Percentiles rank a stretch among this genome's conserved stretches.
Evolutionary conservation across 148 eudicot genomes (phyloP).

Genomic region (Nepenthes mirabilis): DNA sequence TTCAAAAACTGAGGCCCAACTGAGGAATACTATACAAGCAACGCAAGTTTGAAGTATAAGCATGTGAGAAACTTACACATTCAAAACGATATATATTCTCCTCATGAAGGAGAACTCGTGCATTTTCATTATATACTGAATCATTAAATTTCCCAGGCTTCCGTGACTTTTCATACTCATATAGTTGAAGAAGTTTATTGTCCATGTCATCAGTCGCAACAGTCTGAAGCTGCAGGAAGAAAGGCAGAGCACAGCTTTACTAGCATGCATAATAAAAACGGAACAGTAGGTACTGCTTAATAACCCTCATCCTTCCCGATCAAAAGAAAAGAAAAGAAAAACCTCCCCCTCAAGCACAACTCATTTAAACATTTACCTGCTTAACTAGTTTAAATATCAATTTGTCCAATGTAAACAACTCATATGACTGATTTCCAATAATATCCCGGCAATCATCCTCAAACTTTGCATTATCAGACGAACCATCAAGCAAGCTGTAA

Average conservation of each 20-base stretch:
- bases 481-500: slow-evolving; percentile 80
- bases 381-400: slow-evolving; percentile 86
- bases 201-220: slow-evolving; percentile 77
- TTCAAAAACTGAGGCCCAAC: slow-evolving; percentile 3
- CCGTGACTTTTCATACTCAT: slow-evolving; percentile 76
- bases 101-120: slow-evolving; percentile 71
- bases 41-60: background rate
- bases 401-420: slow-evolving; percentile 87
- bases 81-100: slow-evolving; percentile 86
- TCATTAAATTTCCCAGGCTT: slow-evolving; percentile 48
- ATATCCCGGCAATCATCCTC: slow-evolving; percentile 92
- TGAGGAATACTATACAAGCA: background rate
- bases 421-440: slow-evolving; percentile 87
- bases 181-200: slow-evolving; percentile 68
- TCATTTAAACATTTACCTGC: slow-evolving; percentile 38
- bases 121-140: slow-evolving; percentile 83
- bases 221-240: slow-evolving; percentile 66
- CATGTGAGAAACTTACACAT: slow-evolving; percentile 43
- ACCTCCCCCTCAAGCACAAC: background rate
- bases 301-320: slow-evolving; percentile 7
- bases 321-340: too few relatives aligned
- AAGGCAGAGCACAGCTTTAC: background rate
- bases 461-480: slow-evolving; percentile 83
- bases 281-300: slow-evolving; percentile 24
- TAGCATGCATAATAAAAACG: slow-evolving; percentile 6